These are phyloP conservation scores for Fusarium musae DNA, from an alignment of 2,329 filamentous ascomycete genomes.

Conservation along the genomic window DNA sequence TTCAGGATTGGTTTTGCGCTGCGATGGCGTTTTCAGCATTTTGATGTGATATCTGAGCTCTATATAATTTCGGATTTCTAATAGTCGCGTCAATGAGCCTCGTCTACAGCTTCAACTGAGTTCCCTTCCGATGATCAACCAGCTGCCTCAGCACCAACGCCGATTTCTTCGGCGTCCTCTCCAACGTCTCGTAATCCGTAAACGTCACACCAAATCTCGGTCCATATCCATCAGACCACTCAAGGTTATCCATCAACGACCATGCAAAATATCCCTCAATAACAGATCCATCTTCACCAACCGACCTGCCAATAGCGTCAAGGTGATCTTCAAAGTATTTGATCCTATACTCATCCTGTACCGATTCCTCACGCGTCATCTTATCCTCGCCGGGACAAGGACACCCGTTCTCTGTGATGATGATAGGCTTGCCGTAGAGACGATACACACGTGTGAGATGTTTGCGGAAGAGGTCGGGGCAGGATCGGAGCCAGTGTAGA, in stretches of 20 bases:
- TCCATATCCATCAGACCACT: slow-evolving; percentile 31
- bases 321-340: slow-evolving; percentile 53
- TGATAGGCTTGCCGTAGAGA: slow-evolving; percentile 29
- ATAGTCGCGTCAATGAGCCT: not conserved
- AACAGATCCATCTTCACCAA: slow-evolving; percentile 15
- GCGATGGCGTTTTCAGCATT: fast-evolving
- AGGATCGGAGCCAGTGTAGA: slow-evolving; percentile 23
- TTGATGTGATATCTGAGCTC: fast-evolving
- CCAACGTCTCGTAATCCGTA: slow-evolving; percentile 28
- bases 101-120: not conserved
- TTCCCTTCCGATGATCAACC: not conserved
- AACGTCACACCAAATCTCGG: slow-evolving; percentile 28
- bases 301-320: slow-evolving; percentile 47
- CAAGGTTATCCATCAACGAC: slow-evolving; percentile 36
- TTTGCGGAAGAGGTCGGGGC: slow-evolving; percentile 26
- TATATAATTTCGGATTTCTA: not conserved
- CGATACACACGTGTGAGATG: slow-evolving; percentile 17
- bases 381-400: slow-evolving; percentile 27
- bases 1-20: fast-evolving
- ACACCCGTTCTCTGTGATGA: slow-evolving; percentile 31
- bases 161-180: slow-evolving; percentile 31
- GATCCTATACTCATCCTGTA: slow-evolving; percentile 52
- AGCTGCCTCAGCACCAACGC: slow-evolving; percentile 3
- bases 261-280: slow-evolving; percentile 32
- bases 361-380: slow-evolving; percentile 45